Evolutionary conservation across 2,329 filamentous ascomycete species (phyloP).

Genomic region (Botrytis medusae): DNA sequence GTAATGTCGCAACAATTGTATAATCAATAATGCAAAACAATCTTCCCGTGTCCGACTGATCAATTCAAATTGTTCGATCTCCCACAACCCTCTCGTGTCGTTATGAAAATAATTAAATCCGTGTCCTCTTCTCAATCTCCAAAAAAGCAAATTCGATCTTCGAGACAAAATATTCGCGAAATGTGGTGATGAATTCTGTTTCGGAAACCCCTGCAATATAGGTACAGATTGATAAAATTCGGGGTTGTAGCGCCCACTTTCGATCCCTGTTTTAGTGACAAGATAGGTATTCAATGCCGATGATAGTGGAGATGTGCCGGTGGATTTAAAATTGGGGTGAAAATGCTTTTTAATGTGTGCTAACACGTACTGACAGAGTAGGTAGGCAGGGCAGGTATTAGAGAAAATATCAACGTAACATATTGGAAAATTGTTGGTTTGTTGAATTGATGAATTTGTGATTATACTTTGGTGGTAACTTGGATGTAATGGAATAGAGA

Average conservation of each 20-base stretch:
- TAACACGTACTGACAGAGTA: background rate
- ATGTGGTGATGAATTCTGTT: background rate
- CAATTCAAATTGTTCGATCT: background rate
- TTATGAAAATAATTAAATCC: background rate
- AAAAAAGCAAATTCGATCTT: background rate
- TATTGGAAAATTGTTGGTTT: background rate
- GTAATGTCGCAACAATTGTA: background rate
- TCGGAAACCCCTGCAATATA: background rate
- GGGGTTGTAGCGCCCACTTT: background rate
- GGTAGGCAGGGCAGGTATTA: background rate
- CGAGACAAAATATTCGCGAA: background rate
- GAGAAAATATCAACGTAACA: background rate
- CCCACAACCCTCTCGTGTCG: background rate
- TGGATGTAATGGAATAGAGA: background rate
- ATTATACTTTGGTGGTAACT: background rate
- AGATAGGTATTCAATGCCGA: constrained; percentile 20
- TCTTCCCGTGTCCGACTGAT: background rate
- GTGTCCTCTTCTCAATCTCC: background rate
- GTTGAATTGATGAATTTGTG: background rate
- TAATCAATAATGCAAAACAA: background rate
- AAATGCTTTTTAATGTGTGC: background rate
- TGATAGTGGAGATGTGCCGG: constrained; percentile 1
- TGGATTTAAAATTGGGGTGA: background rate
- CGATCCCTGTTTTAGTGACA: background rate
- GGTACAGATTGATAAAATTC: background rate